Evolutionary conservation across 2,329 filamentous ascomycete genomes (phyloP), one percentile per base, ranked within the genome.

Genomic region (Cladophialophora bantiana): DNA sequence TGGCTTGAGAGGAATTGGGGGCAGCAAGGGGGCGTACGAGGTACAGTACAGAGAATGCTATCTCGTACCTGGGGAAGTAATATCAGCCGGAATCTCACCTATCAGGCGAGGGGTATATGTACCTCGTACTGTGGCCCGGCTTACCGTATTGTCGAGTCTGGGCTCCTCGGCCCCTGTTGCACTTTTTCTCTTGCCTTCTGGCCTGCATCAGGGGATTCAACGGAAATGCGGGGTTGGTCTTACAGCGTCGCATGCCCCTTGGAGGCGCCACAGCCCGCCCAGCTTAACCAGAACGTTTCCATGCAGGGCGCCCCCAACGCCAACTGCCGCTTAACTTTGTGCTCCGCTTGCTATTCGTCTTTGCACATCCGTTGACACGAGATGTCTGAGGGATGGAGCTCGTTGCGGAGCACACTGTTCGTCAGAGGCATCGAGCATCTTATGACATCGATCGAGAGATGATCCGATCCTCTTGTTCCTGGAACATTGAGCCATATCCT

Each of bases 371-470:
- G 35, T 38, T 62, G 50, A 62, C 36, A 42, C 60, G 60, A 55
- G 35, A 55, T 56, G 60, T 62, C 36, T 62, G 35, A 56, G 50
- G 20, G 10, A 55, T 48, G 60, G 52, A 62, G 60, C 60, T 55
- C 35, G 18, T 35, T 59, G 63, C 40, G 59, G 59, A 48, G 48
- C 48, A 65, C 50, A 40, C 10, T 12, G 38, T 58, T 61, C 32
- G 20, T 57, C 40, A 50, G 48, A 52, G 32, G 45, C 50, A 48
- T 57, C 40, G 38, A 57, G n/a, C 32, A 26, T 56, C 60, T 62
- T 45, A 66, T 66, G 59, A 66, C 64, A 66, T 66, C 64, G 59
- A 18, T 45, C 18, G 9, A 38, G 20, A 13, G 58, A 42, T 58
- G 64, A 58, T 62, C 59, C 34, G 48, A 66, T 58, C 20, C 31